phyloP scores from a whole-genome alignment of 345 rosid genomes.

The Eucalyptus brandiana region DNA sequence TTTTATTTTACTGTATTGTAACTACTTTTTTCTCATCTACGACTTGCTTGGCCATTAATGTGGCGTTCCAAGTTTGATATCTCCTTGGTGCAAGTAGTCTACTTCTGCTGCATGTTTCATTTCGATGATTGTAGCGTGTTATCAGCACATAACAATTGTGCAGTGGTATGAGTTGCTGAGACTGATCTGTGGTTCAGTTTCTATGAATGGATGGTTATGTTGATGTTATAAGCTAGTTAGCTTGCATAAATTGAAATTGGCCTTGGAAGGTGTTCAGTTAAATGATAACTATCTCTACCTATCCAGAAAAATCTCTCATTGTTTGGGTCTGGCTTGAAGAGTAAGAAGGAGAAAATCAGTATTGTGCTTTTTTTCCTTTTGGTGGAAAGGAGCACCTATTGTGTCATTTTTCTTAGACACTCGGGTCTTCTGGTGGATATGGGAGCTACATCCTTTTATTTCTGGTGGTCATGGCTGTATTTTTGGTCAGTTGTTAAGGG shows the following conservation, averaged over 20 bases:
- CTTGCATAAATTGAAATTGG: background rate
- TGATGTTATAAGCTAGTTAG: background rate
- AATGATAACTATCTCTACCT: background rate
- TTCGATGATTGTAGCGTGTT: background rate
- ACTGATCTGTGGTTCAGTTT: background rate
- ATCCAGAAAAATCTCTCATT: background rate
- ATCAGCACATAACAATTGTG: background rate
- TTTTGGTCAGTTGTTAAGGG: background rate
- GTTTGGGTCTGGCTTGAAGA: background rate
- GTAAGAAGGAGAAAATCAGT: background rate
- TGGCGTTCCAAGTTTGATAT: background rate
- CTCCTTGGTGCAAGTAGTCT: too few relatives aligned
- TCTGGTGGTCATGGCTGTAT: background rate
- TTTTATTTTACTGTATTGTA: background rate
- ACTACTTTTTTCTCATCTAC: rapidly evolving
- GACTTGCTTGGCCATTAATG: background rate
- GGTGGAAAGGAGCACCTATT: background rate
- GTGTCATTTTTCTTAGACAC: background rate
- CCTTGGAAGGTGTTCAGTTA: background rate
- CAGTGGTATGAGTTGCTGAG: background rate
- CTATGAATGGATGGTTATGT: background rate
- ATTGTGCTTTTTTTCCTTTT: background rate
- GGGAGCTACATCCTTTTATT: background rate
- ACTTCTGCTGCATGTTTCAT: background rate
- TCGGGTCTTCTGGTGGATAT: background rate